Evolutionary conservation across 2,329 filamentous ascomycete genomes (phyloP), one percentile per base, ranked within the genome.

Genomic region (Cucurbitaria berberidis): DNA sequence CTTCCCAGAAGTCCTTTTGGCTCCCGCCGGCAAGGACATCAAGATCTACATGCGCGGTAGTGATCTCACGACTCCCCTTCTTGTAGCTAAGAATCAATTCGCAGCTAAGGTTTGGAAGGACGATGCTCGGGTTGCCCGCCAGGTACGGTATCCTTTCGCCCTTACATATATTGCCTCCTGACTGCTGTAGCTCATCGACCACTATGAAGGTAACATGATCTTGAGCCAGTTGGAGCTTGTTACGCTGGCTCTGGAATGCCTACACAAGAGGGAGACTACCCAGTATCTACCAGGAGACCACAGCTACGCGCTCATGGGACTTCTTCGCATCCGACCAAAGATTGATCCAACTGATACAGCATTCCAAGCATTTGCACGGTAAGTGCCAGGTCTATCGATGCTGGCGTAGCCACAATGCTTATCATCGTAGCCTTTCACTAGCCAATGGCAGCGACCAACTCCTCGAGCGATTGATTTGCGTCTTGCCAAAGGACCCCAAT

Each of bases 311-410:
- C 60, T 81, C 22, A 81, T 81, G 78, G 79, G 79, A 2, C 69
- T 82, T 9, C 57, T 77, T 2, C 68, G 77, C 6, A 69, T 75
- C 10, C 62, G 79, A 7, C 79, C 78, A 0, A 59, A 60, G 15
- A 70, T 80, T 4, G 66, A 76, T 39, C 62, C 63, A 1, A 67
- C 59, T 0, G 79, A 82, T 51, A 69, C 75, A 3, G 75, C 68
- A 0, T 81, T 82, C 50, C 75, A 81, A 55, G 80, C 79, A 0
- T 81, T 82, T 47, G 77, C 78, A 5, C 69, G 77, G 29, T 66
- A 58, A 19, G 62, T 32, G 2, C 16, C 6, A 41, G 30, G 1
- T 16, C 21, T 29, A 2, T 21, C 3, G n/a, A 30, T 24, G 29
- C 16, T 34, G 19, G 11, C 15, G 11, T 7, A 13, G 36, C 27